phyloP scores from a whole-genome alignment of 352 stramenopile species.

The Phytopythium helicoides region DNA sequence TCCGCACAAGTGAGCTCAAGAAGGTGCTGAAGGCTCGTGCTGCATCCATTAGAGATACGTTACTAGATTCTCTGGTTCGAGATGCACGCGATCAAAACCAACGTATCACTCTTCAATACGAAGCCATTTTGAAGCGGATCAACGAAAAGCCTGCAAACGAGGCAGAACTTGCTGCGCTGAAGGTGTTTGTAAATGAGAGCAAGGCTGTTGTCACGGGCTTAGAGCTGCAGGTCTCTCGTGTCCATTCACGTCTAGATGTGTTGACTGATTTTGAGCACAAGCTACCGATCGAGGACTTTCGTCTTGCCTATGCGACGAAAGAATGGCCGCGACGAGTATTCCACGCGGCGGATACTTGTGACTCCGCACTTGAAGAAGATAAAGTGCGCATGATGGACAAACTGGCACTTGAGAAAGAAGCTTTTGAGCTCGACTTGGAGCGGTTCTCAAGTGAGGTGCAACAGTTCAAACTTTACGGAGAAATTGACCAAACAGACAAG shows the following conservation, averaged over 20 bases:
- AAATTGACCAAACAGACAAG: slow-evolving; percentile 87
- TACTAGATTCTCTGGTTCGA: slow-evolving; percentile 81
- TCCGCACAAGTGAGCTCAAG: slow-evolving; percentile 69
- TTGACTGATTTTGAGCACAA: slow-evolving; percentile 85
- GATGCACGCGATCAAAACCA: slow-evolving; percentile 83
- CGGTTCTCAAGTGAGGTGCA: slow-evolving; percentile 89
- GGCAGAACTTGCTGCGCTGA: slow-evolving; percentile 86
- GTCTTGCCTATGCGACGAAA: slow-evolving; percentile 87
- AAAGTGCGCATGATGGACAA: slow-evolving; percentile 95
- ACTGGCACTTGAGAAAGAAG: slow-evolving; percentile 89
- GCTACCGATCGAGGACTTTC: slow-evolving; percentile 88
- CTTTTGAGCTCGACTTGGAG: slow-evolving; percentile 83
- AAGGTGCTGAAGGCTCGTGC: slow-evolving; percentile 64
- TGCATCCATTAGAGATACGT: slow-evolving; percentile 62
- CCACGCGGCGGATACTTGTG: slow-evolving; percentile 76
- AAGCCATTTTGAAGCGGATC: slow-evolving; percentile 87
- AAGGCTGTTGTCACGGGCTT: slow-evolving; percentile 78
- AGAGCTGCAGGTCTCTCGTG: slow-evolving; percentile 65
- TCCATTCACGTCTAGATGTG: slow-evolving; percentile 71
- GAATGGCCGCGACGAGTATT: slow-evolving; percentile 85
- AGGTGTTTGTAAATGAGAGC: slow-evolving; percentile 85
- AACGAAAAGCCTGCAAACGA: slow-evolving; percentile 92
- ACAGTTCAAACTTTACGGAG: slow-evolving; percentile 84
- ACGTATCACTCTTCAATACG: slow-evolving; percentile 87
- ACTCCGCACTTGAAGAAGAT: slow-evolving; percentile 89